Evolutionary conservation across 2,329 filamentous ascomycete genomes (phyloP).

Genomic region (Cercospora sesami): DNA sequence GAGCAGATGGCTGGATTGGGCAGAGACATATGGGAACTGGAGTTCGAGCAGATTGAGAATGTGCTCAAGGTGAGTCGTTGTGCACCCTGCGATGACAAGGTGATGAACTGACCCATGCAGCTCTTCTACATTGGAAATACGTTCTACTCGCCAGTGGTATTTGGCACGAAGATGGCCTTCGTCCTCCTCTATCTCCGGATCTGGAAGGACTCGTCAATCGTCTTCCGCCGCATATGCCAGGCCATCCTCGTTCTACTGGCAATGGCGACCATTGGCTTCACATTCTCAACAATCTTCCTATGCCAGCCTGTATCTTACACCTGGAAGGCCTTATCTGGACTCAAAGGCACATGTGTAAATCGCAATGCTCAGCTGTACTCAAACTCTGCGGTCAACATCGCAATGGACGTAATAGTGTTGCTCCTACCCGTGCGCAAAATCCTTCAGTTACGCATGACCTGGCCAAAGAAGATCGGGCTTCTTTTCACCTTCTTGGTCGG

Average conservation of each 20-base stretch:
- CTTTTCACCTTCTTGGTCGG: slow-evolving; percentile 22
- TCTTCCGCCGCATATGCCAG: slow-evolving; percentile 23
- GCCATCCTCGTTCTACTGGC: slow-evolving; percentile 17
- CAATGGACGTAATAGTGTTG: slow-evolving; percentile 22
- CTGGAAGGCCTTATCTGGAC: slow-evolving; percentile 20
- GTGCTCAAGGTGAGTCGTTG: slow-evolving; percentile 6
- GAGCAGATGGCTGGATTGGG: slow-evolving; percentile 7
- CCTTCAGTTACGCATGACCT: slow-evolving; percentile 19
- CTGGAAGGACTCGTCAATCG: slow-evolving; percentile 22
- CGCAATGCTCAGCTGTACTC: slow-evolving; percentile 19
- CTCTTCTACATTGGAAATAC: slow-evolving; percentile 25
- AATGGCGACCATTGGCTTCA: slow-evolving; percentile 21
- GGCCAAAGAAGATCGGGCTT: slow-evolving; percentile 23
- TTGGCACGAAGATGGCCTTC: slow-evolving; percentile 25
- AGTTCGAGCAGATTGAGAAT: slow-evolving; percentile 5
- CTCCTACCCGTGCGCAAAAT: slow-evolving; percentile 25
- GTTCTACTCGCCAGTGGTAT: slow-evolving; percentile 23
- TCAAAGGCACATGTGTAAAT: slow-evolving; percentile 19
- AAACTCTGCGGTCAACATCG: slow-evolving; percentile 21
- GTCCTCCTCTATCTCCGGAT: slow-evolving; percentile 25
- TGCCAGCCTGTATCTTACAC: slow-evolving; percentile 21
- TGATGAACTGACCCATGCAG: neutral
- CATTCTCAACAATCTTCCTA: slow-evolving; percentile 22
- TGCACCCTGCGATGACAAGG: neutral
- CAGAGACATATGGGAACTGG: slow-evolving; percentile 11